Percentiles rank a stretch among this genome's conserved stretches.
phyloP scores from a whole-genome alignment of 2,329 filamentous ascomycete genomes.

The Diplodia sapinea region DNA sequence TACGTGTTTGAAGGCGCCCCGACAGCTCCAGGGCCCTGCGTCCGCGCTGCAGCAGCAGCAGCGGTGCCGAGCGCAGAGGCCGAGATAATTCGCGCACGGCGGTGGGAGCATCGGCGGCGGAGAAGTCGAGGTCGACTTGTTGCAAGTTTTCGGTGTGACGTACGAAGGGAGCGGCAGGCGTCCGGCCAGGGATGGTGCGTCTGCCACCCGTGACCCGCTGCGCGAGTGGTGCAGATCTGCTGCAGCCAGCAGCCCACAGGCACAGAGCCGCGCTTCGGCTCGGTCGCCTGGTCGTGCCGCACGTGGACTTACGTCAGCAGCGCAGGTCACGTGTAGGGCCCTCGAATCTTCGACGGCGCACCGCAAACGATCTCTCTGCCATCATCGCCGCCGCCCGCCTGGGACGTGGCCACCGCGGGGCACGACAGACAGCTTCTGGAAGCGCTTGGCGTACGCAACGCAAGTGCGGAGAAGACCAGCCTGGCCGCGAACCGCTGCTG shows the following conservation, averaged over 20 bases:
- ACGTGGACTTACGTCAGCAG: not conserved
- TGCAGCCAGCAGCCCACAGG: not conserved
- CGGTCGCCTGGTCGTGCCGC: not conserved
- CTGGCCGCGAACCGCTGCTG: not conserved
- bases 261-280: constrained; percentile 8
- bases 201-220: not conserved
- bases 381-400: constrained; percentile 7
- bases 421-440: constrained; percentile 4
- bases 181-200: constrained; percentile 2
- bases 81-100: constrained; percentile 15
- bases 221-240: not conserved
- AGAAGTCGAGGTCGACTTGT: constrained; percentile 7
- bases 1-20: constrained; percentile 21
- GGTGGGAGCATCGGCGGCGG: not conserved
- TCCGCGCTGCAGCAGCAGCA: not conserved
- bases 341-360: constrained; percentile 19
- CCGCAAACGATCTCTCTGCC: constrained; percentile 1
- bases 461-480: constrained; percentile 6
- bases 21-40: not conserved
- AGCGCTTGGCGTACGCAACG: constrained; percentile 26
- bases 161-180: constrained; percentile 12
- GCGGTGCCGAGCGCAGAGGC: too few relatives aligned
- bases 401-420: constrained; percentile 6
- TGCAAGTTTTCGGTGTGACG: constrained; percentile 25
- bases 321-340: not conserved